These are phyloP conservation scores for Umbellularia californica DNA, from an alignment of 164 flowering plant genomes.

Conservation along the genomic window DNA sequence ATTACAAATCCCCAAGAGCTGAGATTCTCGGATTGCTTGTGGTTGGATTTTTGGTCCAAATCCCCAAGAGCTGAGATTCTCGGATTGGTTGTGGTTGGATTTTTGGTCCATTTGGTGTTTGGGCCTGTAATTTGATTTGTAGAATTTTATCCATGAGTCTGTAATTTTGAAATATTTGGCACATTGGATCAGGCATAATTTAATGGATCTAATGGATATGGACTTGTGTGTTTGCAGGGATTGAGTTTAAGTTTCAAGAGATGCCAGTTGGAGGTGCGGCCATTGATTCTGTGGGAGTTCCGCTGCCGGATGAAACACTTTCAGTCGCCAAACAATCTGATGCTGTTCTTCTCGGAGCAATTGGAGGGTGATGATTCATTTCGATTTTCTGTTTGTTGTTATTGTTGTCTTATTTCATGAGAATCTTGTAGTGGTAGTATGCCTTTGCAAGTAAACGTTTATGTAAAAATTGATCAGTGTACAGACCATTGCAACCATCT, in stretches of 20 bases:
- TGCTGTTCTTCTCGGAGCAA: constrained; percentile 96
- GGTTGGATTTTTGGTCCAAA: too few relatives aligned
- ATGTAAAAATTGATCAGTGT: too few relatives aligned
- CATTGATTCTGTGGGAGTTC: constrained; percentile 81
- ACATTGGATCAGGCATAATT: too few relatives aligned
- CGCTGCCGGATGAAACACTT: constrained; percentile 92
- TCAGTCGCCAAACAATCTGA: constrained; percentile 66
- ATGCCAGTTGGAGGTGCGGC: constrained; percentile 93
- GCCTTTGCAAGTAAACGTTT: too few relatives aligned
- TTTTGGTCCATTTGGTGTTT: too few relatives aligned
- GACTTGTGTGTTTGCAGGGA: constrained; percentile 33
- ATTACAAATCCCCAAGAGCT: too few relatives aligned
- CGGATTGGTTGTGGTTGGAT: background rate
- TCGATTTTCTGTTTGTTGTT: background rate
- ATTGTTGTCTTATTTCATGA: too few relatives aligned
- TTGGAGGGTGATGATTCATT: constrained; percentile 68
- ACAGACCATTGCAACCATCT: too few relatives aligned
- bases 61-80: background rate
- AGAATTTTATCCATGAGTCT: background rate
- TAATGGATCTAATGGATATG: too few relatives aligned
- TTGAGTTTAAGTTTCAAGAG: constrained; percentile 67
- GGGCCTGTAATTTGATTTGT: too few relatives aligned
- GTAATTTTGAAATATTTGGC: too few relatives aligned
- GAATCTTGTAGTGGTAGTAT: too few relatives aligned
- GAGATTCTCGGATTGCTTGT: background rate